Evolutionary conservation across 345 rosid genomes (phyloP).

Genomic region (Geranium brycei): DNA sequence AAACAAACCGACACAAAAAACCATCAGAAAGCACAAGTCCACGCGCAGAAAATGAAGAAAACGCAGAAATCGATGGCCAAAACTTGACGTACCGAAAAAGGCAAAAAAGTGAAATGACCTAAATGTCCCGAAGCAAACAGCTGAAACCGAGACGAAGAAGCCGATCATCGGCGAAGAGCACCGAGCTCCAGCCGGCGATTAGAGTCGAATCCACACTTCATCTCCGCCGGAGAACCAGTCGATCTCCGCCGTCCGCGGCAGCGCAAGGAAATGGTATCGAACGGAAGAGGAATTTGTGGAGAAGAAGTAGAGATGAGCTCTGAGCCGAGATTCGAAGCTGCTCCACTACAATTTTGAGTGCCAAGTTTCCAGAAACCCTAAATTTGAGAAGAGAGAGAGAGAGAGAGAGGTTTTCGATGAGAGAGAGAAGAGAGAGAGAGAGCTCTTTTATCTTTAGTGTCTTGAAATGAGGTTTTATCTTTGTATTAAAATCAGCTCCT

Average conservation of each 20-base stretch:
- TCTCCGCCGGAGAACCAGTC: neutral
- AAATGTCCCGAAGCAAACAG: too few species aligned
- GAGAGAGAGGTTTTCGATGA: too few species aligned
- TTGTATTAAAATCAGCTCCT: neutral
- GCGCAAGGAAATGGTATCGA: neutral
- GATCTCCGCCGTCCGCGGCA: neutral
- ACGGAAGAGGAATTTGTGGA: neutral
- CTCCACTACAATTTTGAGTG: neutral
- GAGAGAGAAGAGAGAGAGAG: neutral
- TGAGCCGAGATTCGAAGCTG: neutral
- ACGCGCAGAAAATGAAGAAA: neutral
- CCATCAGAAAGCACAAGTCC: neutral
- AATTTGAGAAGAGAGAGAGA: too few species aligned
- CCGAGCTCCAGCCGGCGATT: too few species aligned
- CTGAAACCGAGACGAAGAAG: neutral
- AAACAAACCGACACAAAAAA: neutral
- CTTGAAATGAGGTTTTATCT: neutral
- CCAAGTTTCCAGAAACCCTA: neutral
- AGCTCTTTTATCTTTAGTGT: neutral
- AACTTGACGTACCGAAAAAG: neutral
- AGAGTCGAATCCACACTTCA: neutral
- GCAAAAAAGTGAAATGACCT: too few species aligned
- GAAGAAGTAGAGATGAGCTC: neutral
- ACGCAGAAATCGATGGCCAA: neutral
- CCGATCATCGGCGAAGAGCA: too few species aligned